Conservation (phyloP, 148 eudicot genomes). For the Cornus kousa region DNA sequence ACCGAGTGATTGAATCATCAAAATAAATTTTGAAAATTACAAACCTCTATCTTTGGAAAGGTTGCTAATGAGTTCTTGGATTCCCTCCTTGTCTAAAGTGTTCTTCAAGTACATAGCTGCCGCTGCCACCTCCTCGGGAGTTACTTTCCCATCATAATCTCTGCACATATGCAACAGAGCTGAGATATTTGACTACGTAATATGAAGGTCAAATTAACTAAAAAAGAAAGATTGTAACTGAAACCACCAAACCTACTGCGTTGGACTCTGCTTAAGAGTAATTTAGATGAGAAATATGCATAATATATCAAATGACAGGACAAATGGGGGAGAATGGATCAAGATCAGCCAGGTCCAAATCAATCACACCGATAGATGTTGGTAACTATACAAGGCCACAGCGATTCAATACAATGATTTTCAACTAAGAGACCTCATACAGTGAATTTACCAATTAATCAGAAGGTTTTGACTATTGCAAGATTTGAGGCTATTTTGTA, state of each 20-base stretch:
- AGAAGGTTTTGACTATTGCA: too few species aligned
- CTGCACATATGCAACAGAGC: slow-evolving; percentile 25
- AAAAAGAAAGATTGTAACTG: not conserved
- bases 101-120: slow-evolving; percentile 78
- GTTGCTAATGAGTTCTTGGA: slow-evolving; percentile 72
- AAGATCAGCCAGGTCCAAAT: not conserved
- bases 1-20: not conserved
- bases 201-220: slow-evolving; percentile 1
- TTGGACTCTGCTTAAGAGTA: not conserved
- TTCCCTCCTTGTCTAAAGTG: slow-evolving; percentile 75
- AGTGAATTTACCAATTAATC: too few species aligned
- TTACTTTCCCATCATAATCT: slow-evolving; percentile 86
- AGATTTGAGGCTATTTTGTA: too few species aligned
- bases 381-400: too few species aligned
- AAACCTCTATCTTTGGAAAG: slow-evolving; percentile 73
- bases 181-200: not conserved
- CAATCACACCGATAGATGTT: not conserved
- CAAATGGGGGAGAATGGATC: not conserved
- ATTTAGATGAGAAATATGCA: not conserved
- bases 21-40: not conserved
- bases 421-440: too few species aligned
- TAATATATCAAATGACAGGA: not conserved
- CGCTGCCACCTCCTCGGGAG: slow-evolving; percentile 81
- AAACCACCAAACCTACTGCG: not conserved
- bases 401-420: too few species aligned